These are phyloP conservation scores for Ambrosia trifida DNA, from an alignment of 129 eudicot genomes.

Conservation along the genomic window DNA sequence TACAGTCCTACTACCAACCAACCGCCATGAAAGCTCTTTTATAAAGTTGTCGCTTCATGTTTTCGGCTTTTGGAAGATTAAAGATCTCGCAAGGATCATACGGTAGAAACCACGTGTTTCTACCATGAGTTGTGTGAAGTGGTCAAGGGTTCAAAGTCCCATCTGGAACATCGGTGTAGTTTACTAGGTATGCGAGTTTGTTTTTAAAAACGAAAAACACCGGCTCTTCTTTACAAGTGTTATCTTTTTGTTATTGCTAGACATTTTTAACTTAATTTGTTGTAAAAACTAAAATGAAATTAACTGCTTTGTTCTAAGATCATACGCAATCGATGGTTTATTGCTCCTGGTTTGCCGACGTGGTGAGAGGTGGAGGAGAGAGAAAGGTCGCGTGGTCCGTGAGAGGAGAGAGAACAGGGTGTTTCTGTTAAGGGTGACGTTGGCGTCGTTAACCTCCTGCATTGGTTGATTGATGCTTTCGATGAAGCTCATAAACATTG, in stretches of 20 bases:
- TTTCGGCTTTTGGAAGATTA: constrained; percentile 17
- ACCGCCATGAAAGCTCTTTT: constrained; percentile 18
- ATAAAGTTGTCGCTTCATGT: constrained; percentile 17
- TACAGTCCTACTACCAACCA: constrained; percentile 10
- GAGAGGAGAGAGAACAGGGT: no score
- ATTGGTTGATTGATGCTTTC: no score
- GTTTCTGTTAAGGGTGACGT: no score
- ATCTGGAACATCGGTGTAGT: background rate
- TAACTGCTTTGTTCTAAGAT: background rate
- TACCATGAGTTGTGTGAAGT: constrained; percentile 18
- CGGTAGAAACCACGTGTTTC: constrained; percentile 19
- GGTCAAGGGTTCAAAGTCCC: constrained; percentile 1
- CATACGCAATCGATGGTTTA: no score
- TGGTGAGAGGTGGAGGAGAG: no score
- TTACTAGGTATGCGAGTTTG: constrained; percentile 4
- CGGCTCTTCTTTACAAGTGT: background rate
- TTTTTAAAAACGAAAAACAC: background rate
- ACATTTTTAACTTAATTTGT: background rate
- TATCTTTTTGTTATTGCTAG: background rate
- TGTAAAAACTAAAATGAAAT: background rate
- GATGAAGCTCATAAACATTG: background rate
- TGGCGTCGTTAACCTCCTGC: no score
- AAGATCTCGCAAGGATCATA: constrained; percentile 1
- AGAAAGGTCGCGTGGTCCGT: no score
- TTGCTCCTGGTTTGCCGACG: no score